These are phyloP conservation scores for Kodamaea neixiangensis DNA, from an alignment of 805 yeast species.

Conservation along the genomic window DNA sequence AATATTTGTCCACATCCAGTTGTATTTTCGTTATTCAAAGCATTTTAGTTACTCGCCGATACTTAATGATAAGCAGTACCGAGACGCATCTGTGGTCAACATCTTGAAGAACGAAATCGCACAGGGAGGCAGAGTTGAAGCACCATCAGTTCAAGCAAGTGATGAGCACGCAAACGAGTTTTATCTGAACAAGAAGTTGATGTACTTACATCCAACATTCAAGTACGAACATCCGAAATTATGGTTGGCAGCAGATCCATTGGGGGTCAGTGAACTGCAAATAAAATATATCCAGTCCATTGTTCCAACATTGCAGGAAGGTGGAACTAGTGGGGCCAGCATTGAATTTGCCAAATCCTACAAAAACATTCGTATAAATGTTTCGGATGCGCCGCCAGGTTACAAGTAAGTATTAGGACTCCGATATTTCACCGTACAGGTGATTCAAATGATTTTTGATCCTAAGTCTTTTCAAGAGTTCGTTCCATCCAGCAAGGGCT, in stretches of 20 bases:
- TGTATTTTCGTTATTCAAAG: constrained; percentile 43
- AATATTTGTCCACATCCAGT: constrained; percentile 54
- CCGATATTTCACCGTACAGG: constrained; percentile 7
- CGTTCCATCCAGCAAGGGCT: constrained; percentile 16
- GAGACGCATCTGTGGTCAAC: not conserved
- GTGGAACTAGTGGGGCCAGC: constrained; percentile 27
- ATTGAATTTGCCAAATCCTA: constrained; percentile 16
- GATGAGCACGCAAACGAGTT: constrained; percentile 10
- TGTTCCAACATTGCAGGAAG: constrained; percentile 20
- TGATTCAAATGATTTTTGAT: constrained; percentile 18
- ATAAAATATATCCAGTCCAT: constrained; percentile 19
- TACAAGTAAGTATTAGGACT: constrained; percentile 19
- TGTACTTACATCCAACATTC: constrained; percentile 41
- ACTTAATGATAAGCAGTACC: constrained; percentile 18
- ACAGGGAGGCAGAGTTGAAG: not conserved
- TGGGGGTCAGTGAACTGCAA: constrained; percentile 29
- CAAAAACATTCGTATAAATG: constrained; percentile 16
- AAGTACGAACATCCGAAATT: constrained; percentile 36
- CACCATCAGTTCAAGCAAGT: not conserved
- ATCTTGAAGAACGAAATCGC: not conserved
- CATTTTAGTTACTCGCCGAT: constrained; percentile 35
- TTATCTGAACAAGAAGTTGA: constrained; percentile 25
- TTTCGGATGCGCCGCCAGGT: constrained; percentile 37
- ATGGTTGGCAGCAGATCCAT: constrained; percentile 43
- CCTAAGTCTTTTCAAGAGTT: constrained; percentile 13